A percentile compares a stretch with the other conserved stretches of the same genome.
Evolutionary conservation across 1,139 yeast genomes (phyloP).

Genomic region (Kodamaea fungicola): DNA sequence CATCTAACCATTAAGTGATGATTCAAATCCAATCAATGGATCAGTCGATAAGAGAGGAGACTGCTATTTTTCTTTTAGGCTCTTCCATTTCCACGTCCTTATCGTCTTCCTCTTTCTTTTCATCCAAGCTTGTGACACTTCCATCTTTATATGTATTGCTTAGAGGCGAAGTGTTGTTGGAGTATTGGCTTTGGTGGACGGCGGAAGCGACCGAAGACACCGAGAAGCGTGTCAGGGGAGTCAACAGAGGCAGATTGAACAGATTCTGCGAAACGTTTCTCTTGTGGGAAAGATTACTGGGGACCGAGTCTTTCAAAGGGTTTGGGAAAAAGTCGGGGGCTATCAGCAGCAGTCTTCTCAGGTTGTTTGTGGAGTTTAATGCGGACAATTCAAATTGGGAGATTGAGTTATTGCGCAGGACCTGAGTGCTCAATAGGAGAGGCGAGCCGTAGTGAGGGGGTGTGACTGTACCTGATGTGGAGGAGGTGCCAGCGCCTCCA

Average conservation of each 20-base stretch:
- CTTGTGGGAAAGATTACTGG: conserved; percentile 14
- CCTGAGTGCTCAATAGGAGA: conserved; percentile 24
- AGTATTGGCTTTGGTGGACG: conserved; percentile 5
- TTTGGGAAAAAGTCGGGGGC: conserved; percentile 44
- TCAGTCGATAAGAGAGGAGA: conserved; percentile 27
- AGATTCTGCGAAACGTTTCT: conserved; percentile 32
- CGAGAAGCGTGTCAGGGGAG: conserved; percentile 27
- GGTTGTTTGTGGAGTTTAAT: conserved; percentile 23
- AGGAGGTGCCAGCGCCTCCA: conserved; percentile 2
- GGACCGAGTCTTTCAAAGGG: conserved; percentile 18
- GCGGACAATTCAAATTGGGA: conserved; percentile 31
- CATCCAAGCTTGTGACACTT: conserved; percentile 5
- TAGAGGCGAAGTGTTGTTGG: conserved; percentile 9
- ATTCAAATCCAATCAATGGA: conserved; percentile 1
- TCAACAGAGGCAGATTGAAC: conserved; percentile 28
- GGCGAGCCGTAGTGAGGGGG: conserved; percentile 33
- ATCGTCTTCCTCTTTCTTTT: conserved; percentile 2
- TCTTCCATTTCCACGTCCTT: conserved; percentile 7
- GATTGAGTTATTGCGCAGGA: conserved; percentile 36
- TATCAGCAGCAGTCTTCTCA: conserved; percentile 33
- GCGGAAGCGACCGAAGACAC: conserved; percentile 24
- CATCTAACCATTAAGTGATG: not conserved
- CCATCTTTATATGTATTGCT: conserved; percentile 8
- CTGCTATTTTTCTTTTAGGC: conserved; percentile 20
- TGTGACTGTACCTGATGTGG: conserved; percentile 19